Evolutionary conservation across 2,329 filamentous ascomycete genomes (phyloP).

Genomic region (Rhinocladiella similis): DNA sequence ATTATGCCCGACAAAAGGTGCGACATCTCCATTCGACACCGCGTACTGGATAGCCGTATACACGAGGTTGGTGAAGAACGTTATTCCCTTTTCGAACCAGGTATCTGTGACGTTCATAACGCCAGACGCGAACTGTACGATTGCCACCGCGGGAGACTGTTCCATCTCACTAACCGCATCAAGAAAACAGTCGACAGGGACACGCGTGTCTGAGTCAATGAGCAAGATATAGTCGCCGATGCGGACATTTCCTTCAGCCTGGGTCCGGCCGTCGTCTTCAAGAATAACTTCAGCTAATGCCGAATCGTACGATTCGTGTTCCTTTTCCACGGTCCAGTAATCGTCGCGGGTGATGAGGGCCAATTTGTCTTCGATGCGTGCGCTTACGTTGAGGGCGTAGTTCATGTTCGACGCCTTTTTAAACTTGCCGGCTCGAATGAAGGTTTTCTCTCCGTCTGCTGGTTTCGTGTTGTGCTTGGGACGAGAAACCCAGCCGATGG

Average conservation of each 20-base stretch:
- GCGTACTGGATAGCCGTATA: slow-evolving; percentile 72
- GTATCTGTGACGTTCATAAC: slow-evolving; percentile 74
- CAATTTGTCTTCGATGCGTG: slow-evolving; percentile 63
- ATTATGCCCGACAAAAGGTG: slow-evolving; percentile 77
- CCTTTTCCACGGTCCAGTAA: slow-evolving; percentile 36
- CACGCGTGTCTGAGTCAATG: slow-evolving; percentile 69
- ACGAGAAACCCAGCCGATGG: slow-evolving; percentile 52
- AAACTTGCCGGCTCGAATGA: slow-evolving; percentile 60
- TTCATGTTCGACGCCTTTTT: slow-evolving; percentile 79
- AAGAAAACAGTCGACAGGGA: slow-evolving; percentile 66
- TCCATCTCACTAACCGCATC: slow-evolving; percentile 73
- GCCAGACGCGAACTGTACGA: slow-evolving; percentile 70
- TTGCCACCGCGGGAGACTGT: slow-evolving; percentile 66
- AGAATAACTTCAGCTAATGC: slow-evolving; percentile 53
- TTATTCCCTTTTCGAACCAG: slow-evolving; percentile 75
- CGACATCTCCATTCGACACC: slow-evolving; percentile 69
- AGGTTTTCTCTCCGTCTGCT: slow-evolving; percentile 16
- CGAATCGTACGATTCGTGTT: slow-evolving; percentile 50
- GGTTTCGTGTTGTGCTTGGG: slow-evolving; percentile 52
- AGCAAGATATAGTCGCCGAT: slow-evolving; percentile 76
- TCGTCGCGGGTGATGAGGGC: slow-evolving; percentile 9
- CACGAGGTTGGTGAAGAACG: slow-evolving; percentile 77
- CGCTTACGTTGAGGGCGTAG: slow-evolving; percentile 63
- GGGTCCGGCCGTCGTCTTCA: slow-evolving; percentile 55
- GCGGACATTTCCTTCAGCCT: slow-evolving; percentile 81